These are phyloP conservation scores for Teunomyces tritomae DNA, from an alignment of 805 yeast species.

Conservation along the genomic window DNA sequence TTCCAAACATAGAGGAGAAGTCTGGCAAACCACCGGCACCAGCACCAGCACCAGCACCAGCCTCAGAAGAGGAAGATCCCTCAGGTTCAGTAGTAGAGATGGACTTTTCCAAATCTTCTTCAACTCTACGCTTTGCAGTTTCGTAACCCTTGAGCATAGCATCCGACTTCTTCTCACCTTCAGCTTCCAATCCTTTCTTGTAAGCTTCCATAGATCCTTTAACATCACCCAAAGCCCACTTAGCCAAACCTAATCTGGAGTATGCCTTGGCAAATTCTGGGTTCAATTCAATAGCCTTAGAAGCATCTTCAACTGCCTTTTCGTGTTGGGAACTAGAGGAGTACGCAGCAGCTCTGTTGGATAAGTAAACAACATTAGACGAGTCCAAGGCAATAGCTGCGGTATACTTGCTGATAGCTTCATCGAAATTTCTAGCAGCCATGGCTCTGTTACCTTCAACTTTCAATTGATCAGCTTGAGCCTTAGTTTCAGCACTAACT, in stretches of 20 bases:
- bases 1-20: constrained; percentile 64
- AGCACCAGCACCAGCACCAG: constrained; percentile 40
- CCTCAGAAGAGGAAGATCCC: constrained; percentile 24
- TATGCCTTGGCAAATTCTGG: constrained; percentile 87
- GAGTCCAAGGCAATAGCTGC: constrained; percentile 72
- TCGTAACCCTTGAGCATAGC: constrained; percentile 93
- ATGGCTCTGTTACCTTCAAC: constrained; percentile 86
- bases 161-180: constrained; percentile 80
- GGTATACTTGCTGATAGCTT: constrained; percentile 76
- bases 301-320: constrained; percentile 80
- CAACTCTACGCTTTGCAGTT: constrained; percentile 85
- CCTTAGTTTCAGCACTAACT: constrained; percentile 53
- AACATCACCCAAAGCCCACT: constrained; percentile 91
- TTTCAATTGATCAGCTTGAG: constrained; percentile 81
- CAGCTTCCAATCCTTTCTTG: constrained; percentile 79
- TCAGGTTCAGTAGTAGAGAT: constrained; percentile 28
- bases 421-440: constrained; percentile 68
- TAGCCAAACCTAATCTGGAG: constrained; percentile 91
- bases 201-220: constrained; percentile 89
- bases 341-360: constrained; percentile 97
- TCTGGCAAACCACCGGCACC: constrained; percentile 69
- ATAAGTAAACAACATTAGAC: constrained; percentile 75
- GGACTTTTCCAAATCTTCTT: constrained; percentile 59
- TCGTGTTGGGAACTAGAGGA: constrained; percentile 74
- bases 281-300: constrained; percentile 72